Evolutionary conservation across 164 flowering plant species (phyloP), one percentile per base, ranked within the genome.

Genomic region (Amborella trichopoda): DNA sequence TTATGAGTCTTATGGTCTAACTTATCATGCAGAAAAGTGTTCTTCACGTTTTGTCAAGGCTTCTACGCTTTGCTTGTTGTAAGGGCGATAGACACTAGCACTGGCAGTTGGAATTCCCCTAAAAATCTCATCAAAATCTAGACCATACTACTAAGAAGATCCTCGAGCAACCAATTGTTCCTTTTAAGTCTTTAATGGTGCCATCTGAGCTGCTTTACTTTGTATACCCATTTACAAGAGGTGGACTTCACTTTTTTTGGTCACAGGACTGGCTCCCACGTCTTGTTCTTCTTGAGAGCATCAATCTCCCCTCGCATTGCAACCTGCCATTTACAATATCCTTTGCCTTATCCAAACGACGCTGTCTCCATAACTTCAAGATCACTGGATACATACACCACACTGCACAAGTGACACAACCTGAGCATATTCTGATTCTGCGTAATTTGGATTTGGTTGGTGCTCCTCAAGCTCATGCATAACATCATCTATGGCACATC

Each of bases 211-310:
- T 37, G 40, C 40, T 40, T 17, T 25, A 40, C 44, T 25, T 40
- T 17, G 44, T 40, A 40, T 4, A 40, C 44, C 44, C 44, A 40
- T 19, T 40, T 40, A 25, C 44, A 40, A 18, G 44, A 40, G 19
- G 23, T 40, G 5, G 44, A 25, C 9, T 14, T 40, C 23, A 40
- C 23, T n/a, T 12, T 25, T 17, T 18, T 12, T 2, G 4, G 44
- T 37, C 14, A 10, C 40, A 20, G 40, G 5, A 14, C 40, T 14
- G 18, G 40, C 10, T 37, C 40, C 40, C 44, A n/a, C 1, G 44
- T 19, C 2, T 19, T 2, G 12, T 11, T 18, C 19, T 39, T 6
- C 19, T 39, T 5, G 18, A 39, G 42, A 2, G 42, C 10, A 4
- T 9, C 5, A 37, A 37, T 40, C 6, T 40, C 4, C 17, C 23